Conservation (phyloP, 345 rosid species). For the Melaleuca quinquenervia region DNA sequence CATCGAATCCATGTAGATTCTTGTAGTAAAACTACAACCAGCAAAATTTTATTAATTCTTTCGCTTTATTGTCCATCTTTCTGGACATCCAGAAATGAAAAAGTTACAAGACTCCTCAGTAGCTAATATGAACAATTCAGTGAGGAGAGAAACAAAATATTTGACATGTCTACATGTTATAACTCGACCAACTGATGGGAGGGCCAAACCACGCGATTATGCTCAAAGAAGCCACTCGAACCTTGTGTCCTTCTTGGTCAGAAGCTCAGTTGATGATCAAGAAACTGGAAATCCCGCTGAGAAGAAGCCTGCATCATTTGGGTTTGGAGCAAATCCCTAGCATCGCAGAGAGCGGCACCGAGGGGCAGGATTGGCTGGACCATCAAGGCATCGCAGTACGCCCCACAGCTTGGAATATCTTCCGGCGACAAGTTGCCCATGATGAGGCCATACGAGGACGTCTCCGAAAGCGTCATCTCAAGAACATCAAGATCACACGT, state of each 20-base stretch:
- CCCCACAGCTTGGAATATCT: not conserved
- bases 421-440: not conserved
- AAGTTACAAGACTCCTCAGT: not conserved
- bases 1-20: no score
- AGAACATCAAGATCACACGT: not conserved
- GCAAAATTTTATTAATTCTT: accelerated
- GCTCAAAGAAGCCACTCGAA: no score
- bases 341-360: not conserved
- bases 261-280: not conserved
- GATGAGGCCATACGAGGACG: not conserved
- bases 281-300: not conserved
- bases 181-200: no score
- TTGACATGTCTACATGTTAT: no score
- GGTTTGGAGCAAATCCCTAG: not conserved
- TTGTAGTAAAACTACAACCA: not conserved
- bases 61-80: not conserved
- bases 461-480: not conserved
- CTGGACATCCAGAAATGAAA: not conserved
- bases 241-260: not conserved
- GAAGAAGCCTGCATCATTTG: not conserved
- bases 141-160: not conserved
- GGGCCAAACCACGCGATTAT: no score
- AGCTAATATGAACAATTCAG: not conserved
- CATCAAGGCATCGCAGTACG: not conserved
- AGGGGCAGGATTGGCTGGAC: not conserved